Base-by-base conservation (phyloP, 1,284 basidiomycete species). In the Marasmius oreades region DNA sequence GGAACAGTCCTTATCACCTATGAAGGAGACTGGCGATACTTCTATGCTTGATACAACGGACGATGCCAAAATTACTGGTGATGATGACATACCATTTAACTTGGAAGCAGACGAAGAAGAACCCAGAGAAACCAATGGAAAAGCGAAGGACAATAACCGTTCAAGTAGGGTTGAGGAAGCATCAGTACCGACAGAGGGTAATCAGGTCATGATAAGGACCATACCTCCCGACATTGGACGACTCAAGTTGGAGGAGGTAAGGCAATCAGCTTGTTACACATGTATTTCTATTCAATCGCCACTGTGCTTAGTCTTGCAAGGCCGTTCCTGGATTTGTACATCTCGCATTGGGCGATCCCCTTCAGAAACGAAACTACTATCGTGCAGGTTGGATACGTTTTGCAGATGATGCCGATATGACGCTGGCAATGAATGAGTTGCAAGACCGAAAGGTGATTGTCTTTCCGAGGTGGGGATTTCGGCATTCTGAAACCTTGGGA, bases 361-460 rank as follows among this genome's bases (percentile, higher is more conserved):
- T 93, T 28, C 87, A 92, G 67, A 93, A 93, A 73, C 86, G 91
- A 59, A 91, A 90, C 64, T 96, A 91, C 68, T 93, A 94, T 68
- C 89, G 95, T 36, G 92, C 93, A 2, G 95, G 92, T 5, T 97
- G 94, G 93, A 79, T 95, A 51, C 86, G 86, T 61, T 97, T 95
- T 68, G 74, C 74, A 42, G 89, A 93, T 24, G 90, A 92, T 61
- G 85, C 88, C 5, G 88, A 96, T 63, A 92, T 96, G 80, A 68
- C 79, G 8, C 67, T 75, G 5, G 86, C 90, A 2, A 83, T 95
- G 70, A 67, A 75, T 33, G 85, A 90, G 62, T 67, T 97, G 45
- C 81, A 87, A 52, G 90, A 93, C 61, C 89, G 88, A 66, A 94
- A 93, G 84, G 93, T 93, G 62, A 39, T 51, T 56, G 26, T 18